Base-by-base conservation (phyloP, 768 basidiomycete genomes). In the Hortiboletus flavorubellus region DNA sequence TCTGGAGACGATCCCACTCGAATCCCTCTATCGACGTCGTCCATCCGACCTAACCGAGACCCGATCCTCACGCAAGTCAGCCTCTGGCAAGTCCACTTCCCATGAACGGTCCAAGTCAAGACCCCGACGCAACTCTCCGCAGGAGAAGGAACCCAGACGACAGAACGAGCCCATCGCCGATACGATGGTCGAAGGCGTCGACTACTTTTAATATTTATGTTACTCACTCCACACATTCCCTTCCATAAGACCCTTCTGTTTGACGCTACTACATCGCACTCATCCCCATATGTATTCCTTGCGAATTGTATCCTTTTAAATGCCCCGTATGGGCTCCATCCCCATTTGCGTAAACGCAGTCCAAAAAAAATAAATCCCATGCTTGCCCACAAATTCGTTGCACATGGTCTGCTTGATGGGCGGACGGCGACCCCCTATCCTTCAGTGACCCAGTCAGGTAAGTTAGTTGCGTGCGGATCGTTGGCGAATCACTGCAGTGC, bases 131-230 rank as follows among this genome's bases (percentile, higher is more conserved):
- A 15, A 35, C 35, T 38, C 58, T 0, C 51, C 40, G 34, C 49
- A 35, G 45, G 49, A 29, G 8, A 30, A 39, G n/a, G 51, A 26
- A 40, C 46, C 21, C 9, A 30, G 45, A 35, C 43, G 43, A 35
- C 43, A 45, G n/a, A 31, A 41, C 50, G 48, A 31, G 23, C 4
- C 43, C 30, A 43, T 21, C 39, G n/a, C 23, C 39, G 26, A 51
- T 14, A 23, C 33, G 1, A 55, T 72, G 62, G 60, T 72, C 53
- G 64, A 72, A 56, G 70, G 65, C 42, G 56, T 70, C 21, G 72
- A 73, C 56, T 72, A 70, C 54, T 72, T 73, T 55, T 73, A 56
- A 49, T 43, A 38, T 26, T 8, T 11, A 56, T 53, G 72, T 8
- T 11, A 56, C 51, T 72, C 76, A 72, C 35, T 35, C 21, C 15